Evolutionary conservation across 306 rosid genomes (phyloP), one percentile per base, ranked within the genome.

Genomic region (Cicer chorassanicum): DNA sequence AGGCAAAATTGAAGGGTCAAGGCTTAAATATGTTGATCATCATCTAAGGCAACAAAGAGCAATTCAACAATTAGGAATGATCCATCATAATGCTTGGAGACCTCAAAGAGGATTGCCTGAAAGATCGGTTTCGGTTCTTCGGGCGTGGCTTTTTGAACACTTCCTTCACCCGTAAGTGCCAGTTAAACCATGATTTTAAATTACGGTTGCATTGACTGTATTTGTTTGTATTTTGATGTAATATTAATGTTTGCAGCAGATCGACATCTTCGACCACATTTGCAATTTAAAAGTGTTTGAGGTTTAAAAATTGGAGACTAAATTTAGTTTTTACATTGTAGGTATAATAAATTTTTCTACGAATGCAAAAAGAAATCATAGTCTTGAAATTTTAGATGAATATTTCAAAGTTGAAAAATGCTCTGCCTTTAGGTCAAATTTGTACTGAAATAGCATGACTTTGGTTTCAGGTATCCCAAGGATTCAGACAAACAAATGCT

Each of bases 71-170:
- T 70, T 95, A 84, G 99, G 99, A 50, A 95, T 95, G 98, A 90
- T 95, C 79, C 95, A 95, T 84, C 98, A 95, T 77, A 95, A 95
- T 73, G 99, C 99, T 73, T 95, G 99, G 99, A 88, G 99, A 87
- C 99, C 99, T 74, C 99, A 92, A 68, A 77, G 99, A 82, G 99
- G 99, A 56, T 82, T 95, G 79, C 99, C 99, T 0, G 99, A 95
- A 82, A 55, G 98, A 76, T 95, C 99, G 0, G 99, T 95, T 75
- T 95, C 99, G 14, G 96, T 95, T 16, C 92, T 95, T 13, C 99
- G 99, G 5, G 96, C 98, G 70, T 95, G 99, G 99, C 99, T 95
- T 74, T 95, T 95, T 65, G 99, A 95, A 75, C 99, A 95, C 86
- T 95, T 95, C 60, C 99, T 95, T 55, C 99, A 92, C 78, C 99